Conservation (phyloP, 371 early-diverging fungal species). For the Entomophthora muscae region DNA sequence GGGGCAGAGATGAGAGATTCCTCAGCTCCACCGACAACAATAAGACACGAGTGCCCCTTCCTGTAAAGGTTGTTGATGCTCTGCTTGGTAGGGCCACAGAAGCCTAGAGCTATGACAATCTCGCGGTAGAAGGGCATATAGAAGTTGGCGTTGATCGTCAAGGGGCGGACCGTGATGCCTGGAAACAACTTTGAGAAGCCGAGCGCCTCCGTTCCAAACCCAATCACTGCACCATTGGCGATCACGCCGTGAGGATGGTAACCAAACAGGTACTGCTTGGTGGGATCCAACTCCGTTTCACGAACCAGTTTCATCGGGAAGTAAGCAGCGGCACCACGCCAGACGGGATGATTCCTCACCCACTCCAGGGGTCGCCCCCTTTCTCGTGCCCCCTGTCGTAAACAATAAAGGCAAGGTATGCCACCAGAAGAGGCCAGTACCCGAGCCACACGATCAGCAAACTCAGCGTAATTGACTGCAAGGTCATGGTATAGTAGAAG, state of each 20-base stretch:
- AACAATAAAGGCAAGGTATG: constrained; percentile 36
- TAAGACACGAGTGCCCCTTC: constrained; percentile 50
- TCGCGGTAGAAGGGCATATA: constrained; percentile 60
- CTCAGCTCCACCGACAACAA: constrained; percentile 67
- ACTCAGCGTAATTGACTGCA: constrained; percentile 30
- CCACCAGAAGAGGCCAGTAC: constrained; percentile 40
- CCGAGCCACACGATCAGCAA: constrained; percentile 19
- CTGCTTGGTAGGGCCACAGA: constrained; percentile 48
- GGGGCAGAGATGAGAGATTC: constrained; percentile 51
- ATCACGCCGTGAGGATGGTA: constrained; percentile 77
- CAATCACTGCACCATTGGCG: constrained; percentile 57
- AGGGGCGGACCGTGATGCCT: constrained; percentile 38
- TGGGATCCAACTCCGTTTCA: constrained; percentile 51
- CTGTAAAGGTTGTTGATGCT: constrained; percentile 54
- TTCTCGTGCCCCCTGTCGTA: constrained; percentile 39
- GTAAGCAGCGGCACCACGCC: constrained; percentile 10
- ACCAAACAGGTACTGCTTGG: constrained; percentile 57
- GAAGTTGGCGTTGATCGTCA: constrained; percentile 42
- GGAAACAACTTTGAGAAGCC: constrained; percentile 42
- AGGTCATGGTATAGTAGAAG: constrained; percentile 35
- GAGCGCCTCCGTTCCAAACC: constrained; percentile 59
- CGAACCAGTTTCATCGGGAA: constrained; percentile 10
- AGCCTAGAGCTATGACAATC: constrained; percentile 41
- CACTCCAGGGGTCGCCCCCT: neutral
- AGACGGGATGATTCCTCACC: neutral